A percentile compares a stretch with the other conserved stretches of the same genome.
Conservation (phyloP, 208 protist genomes). For the Crithidia thermophila region DNA sequence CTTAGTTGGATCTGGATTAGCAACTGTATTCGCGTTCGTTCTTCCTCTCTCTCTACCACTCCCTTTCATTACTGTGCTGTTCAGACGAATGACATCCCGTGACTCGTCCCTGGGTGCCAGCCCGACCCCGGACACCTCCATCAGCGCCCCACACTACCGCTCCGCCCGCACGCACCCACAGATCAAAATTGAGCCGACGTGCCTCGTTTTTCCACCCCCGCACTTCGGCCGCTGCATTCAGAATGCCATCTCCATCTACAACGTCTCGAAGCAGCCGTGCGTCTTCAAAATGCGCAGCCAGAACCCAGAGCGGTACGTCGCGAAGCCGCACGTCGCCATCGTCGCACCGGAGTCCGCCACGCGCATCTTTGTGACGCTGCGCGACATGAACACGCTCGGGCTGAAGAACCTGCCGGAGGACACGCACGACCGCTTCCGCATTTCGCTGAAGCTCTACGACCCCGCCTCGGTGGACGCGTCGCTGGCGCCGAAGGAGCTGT, state of each 20-base stretch:
- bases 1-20: too few species aligned
- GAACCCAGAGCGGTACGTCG: constrained; percentile 71
- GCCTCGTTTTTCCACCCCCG: constrained; percentile 68
- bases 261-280: constrained; percentile 48
- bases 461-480: constrained; percentile 14
- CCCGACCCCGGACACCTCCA: not conserved
- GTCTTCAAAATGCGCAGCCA: constrained; percentile 73
- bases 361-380: constrained; percentile 60
- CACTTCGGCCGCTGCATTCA: constrained; percentile 67
- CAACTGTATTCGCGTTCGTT: too few species aligned
- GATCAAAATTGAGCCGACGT: constrained; percentile 63
- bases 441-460: constrained; percentile 46
- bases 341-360: constrained; percentile 50
- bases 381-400: constrained; percentile 37
- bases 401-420: constrained; percentile 35
- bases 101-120: constrained; percentile 2
- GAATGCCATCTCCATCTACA: constrained; percentile 70
- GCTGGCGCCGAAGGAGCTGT: constrained; percentile 35
- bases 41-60: not conserved
- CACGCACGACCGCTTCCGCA: constrained; percentile 49
- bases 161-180: constrained; percentile 24
- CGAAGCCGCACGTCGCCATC: constrained; percentile 59
- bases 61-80: not conserved
- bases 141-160: not conserved
- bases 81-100: constrained; percentile 8